Evolutionary conservation across 179 eudicot species (phyloP), one percentile per base, ranked within the genome.

Genomic region (Heliamphora pulchella): DNA sequence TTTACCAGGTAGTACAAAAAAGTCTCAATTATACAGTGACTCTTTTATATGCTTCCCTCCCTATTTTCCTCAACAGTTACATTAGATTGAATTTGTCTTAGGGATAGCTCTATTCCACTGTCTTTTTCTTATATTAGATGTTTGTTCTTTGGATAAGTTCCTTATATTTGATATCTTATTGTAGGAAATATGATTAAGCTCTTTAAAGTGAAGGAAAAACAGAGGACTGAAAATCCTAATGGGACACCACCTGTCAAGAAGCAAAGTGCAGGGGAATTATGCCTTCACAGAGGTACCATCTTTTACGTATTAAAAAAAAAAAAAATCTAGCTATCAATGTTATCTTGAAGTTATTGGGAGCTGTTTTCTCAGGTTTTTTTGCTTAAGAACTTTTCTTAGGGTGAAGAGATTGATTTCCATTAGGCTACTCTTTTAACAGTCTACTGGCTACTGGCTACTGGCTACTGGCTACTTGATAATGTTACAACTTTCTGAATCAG

Each of bases 241-340:
- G 98, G 97, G 55, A 87, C 87, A 83, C 70, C 94, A 82, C 82
- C 85, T 31, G 85, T 85, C 71, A 92, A 91, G 96, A 94, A 89
- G 87, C 98, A 96, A 89, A 84, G 91, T 84, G 96, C 99, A 17
- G 99, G 98, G 80, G 99, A 92, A 83, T 83, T 96, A 77, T 96
- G 99, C 57, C 94, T 96, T 85, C 89, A 91, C 74, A 94, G 84
- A 91, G 98, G 97, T 93, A 66, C 69, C 41, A 54, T 76, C 22
- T 59, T 18, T 4, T 74, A 10, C 3, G 59, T 61, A 59, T 47
- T 4, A n/a, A n/a, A n/a, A n/a, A n/a, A 15, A 62, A n/a, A n/a
- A 10, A 31, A 31, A 31, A 31, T 31, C 31, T 31, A 31, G 31
- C 22, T 1, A 58, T 31, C 31, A 31, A 31, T 31, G 31, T 64